Base-by-base conservation (phyloP, 306 rosid genomes). In the Cicer chorassanicum region DNA sequence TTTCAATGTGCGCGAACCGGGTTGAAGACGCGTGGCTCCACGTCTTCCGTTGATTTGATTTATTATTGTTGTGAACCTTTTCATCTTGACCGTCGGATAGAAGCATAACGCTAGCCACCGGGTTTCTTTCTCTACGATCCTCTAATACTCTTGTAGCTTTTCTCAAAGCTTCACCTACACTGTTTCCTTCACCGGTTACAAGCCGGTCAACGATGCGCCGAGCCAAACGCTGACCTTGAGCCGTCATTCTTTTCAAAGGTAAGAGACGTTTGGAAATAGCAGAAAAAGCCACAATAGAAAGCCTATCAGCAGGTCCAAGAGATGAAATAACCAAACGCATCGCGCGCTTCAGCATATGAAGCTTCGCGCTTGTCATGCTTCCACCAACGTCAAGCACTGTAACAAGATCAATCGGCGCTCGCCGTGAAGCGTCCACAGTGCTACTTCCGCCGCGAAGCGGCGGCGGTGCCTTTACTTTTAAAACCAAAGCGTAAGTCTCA, bases 361-460 rank as follows among this genome's bases (percentile, higher is more conserved):
- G 79, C 78, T 92, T 92, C 5, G 91, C 84, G 1, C 93, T 87
- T 11, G 65, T 84, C 97, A 92, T 92, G 87, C 79, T 90, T 0
- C 89, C 92, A 12, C 97, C 87, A 1, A 90, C 82, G 62, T 90
- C 97, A 0, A 92, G 92, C 2, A 90, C 97, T 15, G 96, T 85
- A 0, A 92, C 93, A 1, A 92, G 90, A 81, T 92, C 97, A 65
- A 92, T 86, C 6, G 97, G 92, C 0, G 90, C 97, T 0, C 97
- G 89, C 44, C 78, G 81, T 2, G 87, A 75, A 2, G 86, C 72
- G 18, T 75, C 85, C 0, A 82, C 56, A 1, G 74, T 9, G 13
- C 16, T 61, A 54, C 36, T 69, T 10, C n/a, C 83, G 14, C 48
- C 57, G 29, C 53, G 65, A 21, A 19, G 73, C 1, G 86, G 79